Percentiles rank a stretch among this genome's conserved stretches.
These are phyloP conservation scores for Rhodamnia argentea DNA, from an alignment of 345 rosid species.

Conservation along the genomic window DNA sequence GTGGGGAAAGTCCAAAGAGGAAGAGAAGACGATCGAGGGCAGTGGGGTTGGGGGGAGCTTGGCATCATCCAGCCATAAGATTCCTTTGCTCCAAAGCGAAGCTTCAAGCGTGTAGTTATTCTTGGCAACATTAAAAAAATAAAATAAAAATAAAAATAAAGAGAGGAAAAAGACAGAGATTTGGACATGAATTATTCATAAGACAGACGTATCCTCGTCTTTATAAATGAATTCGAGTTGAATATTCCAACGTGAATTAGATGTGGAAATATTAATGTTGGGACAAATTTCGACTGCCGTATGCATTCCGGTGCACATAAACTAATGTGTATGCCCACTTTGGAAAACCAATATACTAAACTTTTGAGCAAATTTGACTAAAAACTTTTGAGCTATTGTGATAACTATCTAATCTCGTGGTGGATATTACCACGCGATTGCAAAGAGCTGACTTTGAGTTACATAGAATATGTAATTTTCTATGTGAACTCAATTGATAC, in stretches of 20 bases:
- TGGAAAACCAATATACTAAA: background rate
- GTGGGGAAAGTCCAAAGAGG: slow-evolving; percentile 1
- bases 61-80: background rate
- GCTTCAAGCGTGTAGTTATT: background rate
- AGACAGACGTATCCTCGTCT: background rate
- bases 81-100: background rate
- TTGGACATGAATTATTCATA: background rate
- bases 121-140: background rate
- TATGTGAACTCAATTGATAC: too few relatives aligned
- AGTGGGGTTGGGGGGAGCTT: background rate
- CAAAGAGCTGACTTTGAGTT: too few relatives aligned
- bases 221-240: background rate
- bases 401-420: background rate
- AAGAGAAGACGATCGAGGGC: background rate
- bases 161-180: background rate
- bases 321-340: background rate
- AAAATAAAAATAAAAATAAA: too few relatives aligned
- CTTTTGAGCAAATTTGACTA: too few relatives aligned
- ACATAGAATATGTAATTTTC: too few relatives aligned
- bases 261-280: background rate
- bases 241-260: background rate
- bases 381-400: too few relatives aligned
- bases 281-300: background rate
- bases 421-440: too few relatives aligned
- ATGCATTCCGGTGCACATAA: background rate